phyloP scores from a whole-genome alignment of 768 basidiomycete genomes.

The Lentinula sp. region DNA sequence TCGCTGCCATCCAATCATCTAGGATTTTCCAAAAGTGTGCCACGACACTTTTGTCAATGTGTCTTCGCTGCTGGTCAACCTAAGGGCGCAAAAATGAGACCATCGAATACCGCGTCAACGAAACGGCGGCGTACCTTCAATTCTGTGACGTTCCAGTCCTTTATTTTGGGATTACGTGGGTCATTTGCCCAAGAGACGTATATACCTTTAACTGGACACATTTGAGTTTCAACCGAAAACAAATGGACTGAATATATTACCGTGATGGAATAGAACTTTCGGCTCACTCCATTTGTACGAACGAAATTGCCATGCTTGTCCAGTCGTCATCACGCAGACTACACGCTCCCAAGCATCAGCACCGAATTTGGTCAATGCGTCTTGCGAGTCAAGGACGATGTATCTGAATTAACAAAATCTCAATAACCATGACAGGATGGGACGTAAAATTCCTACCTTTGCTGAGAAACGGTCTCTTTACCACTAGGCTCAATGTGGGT shows the following conservation, averaged over 20 bases:
- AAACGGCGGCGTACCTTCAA: slow-evolving; percentile 56
- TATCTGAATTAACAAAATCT: slow-evolving; percentile 37
- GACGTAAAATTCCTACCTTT: slow-evolving; percentile 8
- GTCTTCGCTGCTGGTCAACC: slow-evolving; percentile 88
- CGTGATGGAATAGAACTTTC: slow-evolving; percentile 86
- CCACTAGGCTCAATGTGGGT: slow-evolving; percentile 62
- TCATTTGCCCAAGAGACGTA: slow-evolving; percentile 95
- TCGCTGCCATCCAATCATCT: slow-evolving; percentile 75
- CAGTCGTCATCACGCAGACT: slow-evolving; percentile 96
- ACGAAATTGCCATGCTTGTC: slow-evolving; percentile 96
- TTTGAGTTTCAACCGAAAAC: background rate
- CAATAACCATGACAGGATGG: background rate
- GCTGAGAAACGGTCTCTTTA: slow-evolving; percentile 50
- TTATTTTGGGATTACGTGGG: slow-evolving; percentile 80
- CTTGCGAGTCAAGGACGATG: slow-evolving; percentile 87
- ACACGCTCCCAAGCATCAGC: slow-evolving; percentile 96
- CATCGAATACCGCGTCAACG: background rate
- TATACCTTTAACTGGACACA: slow-evolving; percentile 77
- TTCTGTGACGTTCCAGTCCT: slow-evolving; percentile 97
- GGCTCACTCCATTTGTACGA: slow-evolving; percentile 98
- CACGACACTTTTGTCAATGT: slow-evolving; percentile 91
- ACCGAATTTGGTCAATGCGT: slow-evolving; percentile 88
- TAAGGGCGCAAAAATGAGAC: slow-evolving; percentile 19
- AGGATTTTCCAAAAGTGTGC: slow-evolving; percentile 94
- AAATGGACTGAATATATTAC: slow-evolving; percentile 31